Conservation (phyloP, 495 filamentous ascomycete species). For the Annulohypoxylon moriforme region DNA sequence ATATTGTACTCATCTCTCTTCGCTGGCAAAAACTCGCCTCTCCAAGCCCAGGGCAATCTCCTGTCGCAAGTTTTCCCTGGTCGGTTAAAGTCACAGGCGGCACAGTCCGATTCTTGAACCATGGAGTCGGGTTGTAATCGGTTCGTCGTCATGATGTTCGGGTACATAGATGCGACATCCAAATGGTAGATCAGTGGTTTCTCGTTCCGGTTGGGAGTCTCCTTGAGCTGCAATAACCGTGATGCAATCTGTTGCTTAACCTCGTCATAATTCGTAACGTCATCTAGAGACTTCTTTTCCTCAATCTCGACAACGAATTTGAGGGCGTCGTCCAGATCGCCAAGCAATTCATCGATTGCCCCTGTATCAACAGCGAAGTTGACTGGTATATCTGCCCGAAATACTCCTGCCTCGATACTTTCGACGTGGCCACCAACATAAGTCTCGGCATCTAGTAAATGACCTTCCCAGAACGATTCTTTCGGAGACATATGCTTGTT, state of each 20-base stretch:
- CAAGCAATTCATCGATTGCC: constrained; percentile 88
- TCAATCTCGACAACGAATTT: constrained; percentile 93
- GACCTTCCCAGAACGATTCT: constrained; percentile 96
- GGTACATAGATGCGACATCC: constrained; percentile 99
- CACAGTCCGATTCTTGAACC: constrained; percentile 95
- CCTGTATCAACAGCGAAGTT: constrained; percentile 88
- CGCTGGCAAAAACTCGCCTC: constrained; percentile 96
- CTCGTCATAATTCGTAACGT: constrained; percentile 93
- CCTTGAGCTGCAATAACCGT: constrained; percentile 77
- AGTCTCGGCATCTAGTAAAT: constrained; percentile 94
- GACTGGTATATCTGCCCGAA: constrained; percentile 92
- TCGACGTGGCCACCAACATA: constrained; percentile 99
- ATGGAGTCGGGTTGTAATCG: constrained; percentile 97
- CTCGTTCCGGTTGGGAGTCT: constrained; percentile 83
- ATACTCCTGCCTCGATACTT: constrained; percentile 98
- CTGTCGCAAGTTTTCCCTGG: constrained; percentile 98
- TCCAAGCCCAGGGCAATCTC: constrained; percentile 95
- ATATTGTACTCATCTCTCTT: constrained; percentile 99
- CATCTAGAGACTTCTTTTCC: constrained; percentile 92
- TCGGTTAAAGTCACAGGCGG: constrained; percentile 97
- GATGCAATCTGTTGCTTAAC: constrained; percentile 85
- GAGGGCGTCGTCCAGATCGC: constrained; percentile 89
- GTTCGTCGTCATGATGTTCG: constrained; percentile 99
- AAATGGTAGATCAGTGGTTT: constrained; percentile 95
- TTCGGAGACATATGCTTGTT: constrained; percentile 95